Evolutionary conservation across 768 basidiomycete species (phyloP).

Genomic region (Podaxis sp.): DNA sequence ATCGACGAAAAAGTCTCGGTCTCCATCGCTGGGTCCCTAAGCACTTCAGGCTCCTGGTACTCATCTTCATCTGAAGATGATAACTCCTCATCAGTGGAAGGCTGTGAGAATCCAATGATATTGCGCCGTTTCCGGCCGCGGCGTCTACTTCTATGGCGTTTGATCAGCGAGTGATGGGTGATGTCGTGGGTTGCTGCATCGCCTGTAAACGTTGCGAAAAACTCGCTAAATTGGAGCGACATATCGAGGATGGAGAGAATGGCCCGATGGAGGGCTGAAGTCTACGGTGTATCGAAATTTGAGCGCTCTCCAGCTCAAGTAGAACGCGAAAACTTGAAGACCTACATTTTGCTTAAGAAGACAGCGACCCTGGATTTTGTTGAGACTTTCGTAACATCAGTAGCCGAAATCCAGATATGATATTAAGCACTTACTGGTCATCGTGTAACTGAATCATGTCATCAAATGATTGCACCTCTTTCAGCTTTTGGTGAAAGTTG

Average conservation of each 20-base stretch:
- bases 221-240: constrained; percentile 65
- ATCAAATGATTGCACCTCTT: constrained; percentile 62
- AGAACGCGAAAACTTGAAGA: background rate
- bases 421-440: constrained; percentile 47
- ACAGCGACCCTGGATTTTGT: constrained; percentile 60
- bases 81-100: constrained; percentile 30
- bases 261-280: constrained; percentile 60
- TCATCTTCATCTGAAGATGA: constrained; percentile 44
- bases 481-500: constrained; percentile 58
- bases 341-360: constrained; percentile 61
- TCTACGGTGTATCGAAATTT: constrained; percentile 39
- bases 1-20: constrained; percentile 42
- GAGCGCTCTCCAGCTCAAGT: background rate
- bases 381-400: constrained; percentile 42
- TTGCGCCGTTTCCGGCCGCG: constrained; percentile 54
- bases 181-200: constrained; percentile 60
- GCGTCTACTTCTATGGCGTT: constrained; percentile 64
- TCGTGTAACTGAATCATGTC: constrained; percentile 73
- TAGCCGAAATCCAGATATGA: constrained; percentile 1
- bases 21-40: background rate
- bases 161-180: constrained; percentile 48
- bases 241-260: constrained; percentile 74
- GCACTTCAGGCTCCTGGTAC: constrained; percentile 25
- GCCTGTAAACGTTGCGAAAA: constrained; percentile 60
- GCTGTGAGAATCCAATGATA: constrained; percentile 60